Evolutionary conservation across 2,329 filamentous ascomycete genomes (phyloP), one percentile per base, ranked within the genome.

Genomic region (Stachybotrys echinatus): DNA sequence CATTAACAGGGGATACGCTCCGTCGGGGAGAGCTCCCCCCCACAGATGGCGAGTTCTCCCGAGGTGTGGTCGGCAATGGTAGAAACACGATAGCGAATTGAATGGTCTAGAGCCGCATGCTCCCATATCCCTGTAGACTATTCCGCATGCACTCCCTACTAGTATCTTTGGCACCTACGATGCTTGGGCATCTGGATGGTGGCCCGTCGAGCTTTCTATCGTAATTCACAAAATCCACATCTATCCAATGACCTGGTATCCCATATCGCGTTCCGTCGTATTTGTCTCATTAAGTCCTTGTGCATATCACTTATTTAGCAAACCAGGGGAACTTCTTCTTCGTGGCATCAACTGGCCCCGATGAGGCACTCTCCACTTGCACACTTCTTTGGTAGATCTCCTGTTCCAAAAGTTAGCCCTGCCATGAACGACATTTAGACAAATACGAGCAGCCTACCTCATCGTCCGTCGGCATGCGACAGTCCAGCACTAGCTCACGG

Each of bases 391-490:
- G 79, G 59, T 85, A 85, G 39, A 85, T 80, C 50, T 85, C 82
- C 81, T 85, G 52, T n/a, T 39, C 5, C 47, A 12, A 6, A 27
- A 47, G 58, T 70, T 54, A 69, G 46, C 20, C 12, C 14, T n/a
- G 6, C 17, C 6, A 17, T 20, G 20, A 43, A 42, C 6, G 4
- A 14, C 7, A 18, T 14, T 18, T 21, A 23, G 22, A 42, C n/a
- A n/a, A 2, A n/a, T 23, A 3, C 7, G 27, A 10, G 20, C 21
- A 42, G 72, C 85, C 72, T 70, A 95, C 92, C 74, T 96, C 92
- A 59, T 95, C 90, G 69, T 96, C 91, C 49, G 84, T 87, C 42
- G 84, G 77, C 71, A 96, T 87, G 61, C 85, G 84, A 57, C 88
- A 88, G 61, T 95, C 89, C 55, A 96, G 70, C 50, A 96, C 83